Conservation (phyloP, 352 stramenopile species). For the Phytophthora citricola region DNA sequence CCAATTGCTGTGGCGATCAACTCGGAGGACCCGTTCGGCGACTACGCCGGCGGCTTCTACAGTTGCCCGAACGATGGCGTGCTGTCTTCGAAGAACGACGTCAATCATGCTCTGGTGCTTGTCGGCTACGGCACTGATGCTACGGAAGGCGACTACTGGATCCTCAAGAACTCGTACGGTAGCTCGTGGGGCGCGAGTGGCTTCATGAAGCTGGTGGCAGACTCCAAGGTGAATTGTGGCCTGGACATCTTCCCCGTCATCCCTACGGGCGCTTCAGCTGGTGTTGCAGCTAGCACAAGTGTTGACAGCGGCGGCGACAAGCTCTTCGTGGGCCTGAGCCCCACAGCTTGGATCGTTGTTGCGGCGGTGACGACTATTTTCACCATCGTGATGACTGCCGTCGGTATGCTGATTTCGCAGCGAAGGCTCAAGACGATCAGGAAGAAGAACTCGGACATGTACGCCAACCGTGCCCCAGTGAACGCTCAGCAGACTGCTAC, state of each 20-base stretch:
- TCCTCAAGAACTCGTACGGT: conserved; percentile 86
- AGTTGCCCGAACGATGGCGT: conserved; percentile 69
- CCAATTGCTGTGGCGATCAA: conserved; percentile 83
- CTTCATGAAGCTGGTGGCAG: conserved; percentile 71
- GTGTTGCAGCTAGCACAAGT: conserved; percentile 40
- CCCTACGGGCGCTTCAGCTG: conserved; percentile 57
- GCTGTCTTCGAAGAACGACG: conserved; percentile 68
- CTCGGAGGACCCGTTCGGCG: conserved; percentile 73
- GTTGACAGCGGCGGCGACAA: conserved; percentile 75
- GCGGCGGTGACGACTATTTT: conserved; percentile 54
- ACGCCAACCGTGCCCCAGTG: conserved; percentile 35
- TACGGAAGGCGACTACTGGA: conserved; percentile 75
- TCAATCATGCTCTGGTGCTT: conserved; percentile 81
- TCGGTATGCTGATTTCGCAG: conserved; percentile 57
- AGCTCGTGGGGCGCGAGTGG: conserved; percentile 68
- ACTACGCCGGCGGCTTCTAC: conserved; percentile 76
- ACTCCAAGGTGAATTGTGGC: conserved; percentile 80
- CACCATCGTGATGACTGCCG: conserved; percentile 56
- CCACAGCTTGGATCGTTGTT: conserved; percentile 64
- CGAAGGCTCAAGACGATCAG: conserved; percentile 55
- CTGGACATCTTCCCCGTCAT: conserved; percentile 85
- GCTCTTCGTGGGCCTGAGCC: conserved; percentile 63
- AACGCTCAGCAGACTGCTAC: conserved; percentile 16
- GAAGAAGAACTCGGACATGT: conserved; percentile 54
- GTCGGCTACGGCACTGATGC: conserved; percentile 76